Evolutionary conservation across 495 filamentous ascomycete species (phyloP).

Genomic region (Xylaria palmicola): DNA sequence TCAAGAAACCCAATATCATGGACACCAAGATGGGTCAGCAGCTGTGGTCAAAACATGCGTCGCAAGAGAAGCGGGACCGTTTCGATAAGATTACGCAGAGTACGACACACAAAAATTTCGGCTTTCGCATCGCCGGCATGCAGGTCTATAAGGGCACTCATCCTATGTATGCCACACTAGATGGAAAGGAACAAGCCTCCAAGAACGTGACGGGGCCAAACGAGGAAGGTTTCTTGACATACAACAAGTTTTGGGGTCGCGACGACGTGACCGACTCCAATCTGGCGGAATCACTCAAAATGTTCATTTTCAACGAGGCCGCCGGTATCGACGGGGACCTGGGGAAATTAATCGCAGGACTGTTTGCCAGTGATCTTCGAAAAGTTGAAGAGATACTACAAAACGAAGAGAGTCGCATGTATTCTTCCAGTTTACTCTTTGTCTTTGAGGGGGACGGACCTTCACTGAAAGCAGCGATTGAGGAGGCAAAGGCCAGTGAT

Average conservation of each 20-base stretch:
- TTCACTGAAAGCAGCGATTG: constrained; percentile 64
- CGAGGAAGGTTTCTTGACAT: constrained; percentile 62
- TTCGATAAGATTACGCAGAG: constrained; percentile 75
- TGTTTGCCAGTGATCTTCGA: constrained; percentile 66
- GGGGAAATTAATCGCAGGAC: constrained; percentile 55
- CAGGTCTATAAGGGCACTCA: constrained; percentile 71
- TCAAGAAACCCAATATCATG: constrained; percentile 84
- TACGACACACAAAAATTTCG: constrained; percentile 78
- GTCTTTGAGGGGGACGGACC: constrained; percentile 86
- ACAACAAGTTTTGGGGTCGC: constrained; percentile 86
- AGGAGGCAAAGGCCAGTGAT: constrained; percentile 48
- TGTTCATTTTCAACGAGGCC: constrained; percentile 67
- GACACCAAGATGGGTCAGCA: constrained; percentile 88
- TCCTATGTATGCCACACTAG: constrained; percentile 1
- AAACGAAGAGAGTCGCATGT: constrained; percentile 86
- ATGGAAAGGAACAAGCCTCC: constrained; percentile 15
- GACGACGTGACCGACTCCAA: constrained; percentile 64
- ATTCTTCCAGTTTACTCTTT: constrained; percentile 83
- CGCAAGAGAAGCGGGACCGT: constrained; percentile 68
- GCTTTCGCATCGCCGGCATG: constrained; percentile 93
- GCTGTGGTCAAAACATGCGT: constrained; percentile 83
- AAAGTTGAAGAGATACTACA: constrained; percentile 65
- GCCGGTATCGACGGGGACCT: constrained; percentile 56
- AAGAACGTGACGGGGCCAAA: constrained; percentile 46
- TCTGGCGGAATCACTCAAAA: constrained; percentile 69